A percentile compares a stretch with the other conserved stretches of the same genome.
Conservation (phyloP, 805 yeast genomes). For the Zygoascus ofunaensis region DNA sequence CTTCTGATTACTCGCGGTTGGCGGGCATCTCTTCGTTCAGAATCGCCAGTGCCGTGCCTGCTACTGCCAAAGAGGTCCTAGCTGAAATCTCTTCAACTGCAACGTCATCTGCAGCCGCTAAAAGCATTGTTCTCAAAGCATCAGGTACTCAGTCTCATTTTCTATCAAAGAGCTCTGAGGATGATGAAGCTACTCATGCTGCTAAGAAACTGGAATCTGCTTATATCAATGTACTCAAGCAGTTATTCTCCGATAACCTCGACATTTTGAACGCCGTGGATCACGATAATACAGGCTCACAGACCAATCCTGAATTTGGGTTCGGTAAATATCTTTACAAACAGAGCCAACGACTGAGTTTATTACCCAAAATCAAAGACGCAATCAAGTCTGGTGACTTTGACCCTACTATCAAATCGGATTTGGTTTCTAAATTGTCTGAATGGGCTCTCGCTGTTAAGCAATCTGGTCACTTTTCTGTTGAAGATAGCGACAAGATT, state of each 20-base stretch:
- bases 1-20: slow-evolving; percentile 18
- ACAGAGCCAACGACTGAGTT: slow-evolving; percentile 41
- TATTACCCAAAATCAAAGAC: slow-evolving; percentile 38
- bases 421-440: slow-evolving; percentile 49
- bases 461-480: slow-evolving; percentile 16
- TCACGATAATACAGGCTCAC: slow-evolving; percentile 33
- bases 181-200: slow-evolving; percentile 35
- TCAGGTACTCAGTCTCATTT: not conserved
- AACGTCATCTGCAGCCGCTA: not conserved
- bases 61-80: not conserved
- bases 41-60: not conserved
- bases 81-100: not conserved
- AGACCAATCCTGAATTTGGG: slow-evolving; percentile 74
- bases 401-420: slow-evolving; percentile 36
- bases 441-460: slow-evolving; percentile 52
- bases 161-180: slow-evolving; percentile 9
- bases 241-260: slow-evolving; percentile 49
- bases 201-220: slow-evolving; percentile 59
- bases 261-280: slow-evolving; percentile 52
- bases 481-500: slow-evolving; percentile 28
- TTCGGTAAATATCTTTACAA: slow-evolving; percentile 62
- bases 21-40: slow-evolving; percentile 1
- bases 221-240: slow-evolving; percentile 64
- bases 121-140: not conserved
- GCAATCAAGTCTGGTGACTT: slow-evolving; percentile 35